Base-by-base conservation (phyloP, 1,139 yeast genomes). In the Geotrichum fermentans region DNA sequence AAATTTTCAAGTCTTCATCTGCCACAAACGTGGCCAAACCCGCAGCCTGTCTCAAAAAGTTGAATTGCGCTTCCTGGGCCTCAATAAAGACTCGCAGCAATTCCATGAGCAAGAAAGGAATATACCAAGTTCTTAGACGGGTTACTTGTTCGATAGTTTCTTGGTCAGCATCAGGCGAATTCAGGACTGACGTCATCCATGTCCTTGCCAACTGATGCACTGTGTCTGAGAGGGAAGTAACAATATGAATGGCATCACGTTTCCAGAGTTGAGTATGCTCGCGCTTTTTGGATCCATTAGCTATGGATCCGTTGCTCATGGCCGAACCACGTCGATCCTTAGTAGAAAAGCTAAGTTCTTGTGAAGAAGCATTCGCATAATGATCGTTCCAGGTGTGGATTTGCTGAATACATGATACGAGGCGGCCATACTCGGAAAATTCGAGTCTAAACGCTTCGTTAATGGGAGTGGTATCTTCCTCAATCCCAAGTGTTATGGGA, bases 91-190 rank as follows among this genome's bases (percentile, higher is more conserved):
- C 75, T 43, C 74, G 72, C 51, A 81, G 76, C 42, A 84, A 68
- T 55, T 82, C 85, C 50, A 83, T 77, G 32, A 86, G 72, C 50
- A 86, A 66, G 56, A 77, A 79, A 17, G 96, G 95, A n/a, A 86
- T 75, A 63, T 86, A 88, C 18, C 82, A 66, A 7, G 80, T 72
- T 61, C 95, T 75, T 49, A 84, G 70, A 47, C 54, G 45, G 7
- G 30, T 29, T 4, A 47, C 40, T 30, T 38, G 34, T n/a, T 40
- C 35, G 5, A 28, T 64, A 3, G 47, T 55, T 2, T 57, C 43
- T 21, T 35, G 43, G 14, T 43, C 49, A 14, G 18, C 44, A 21
- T 43, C 34, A 2, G 40, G 36, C 17, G 44, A 17, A 18, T 43
- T 26, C 6, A 44, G 32, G 16, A 52, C 49, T 2, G 46, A 43